Evolutionary conservation across 2,329 filamentous ascomycete species (phyloP).

Genomic region (Apiospora sp.): DNA sequence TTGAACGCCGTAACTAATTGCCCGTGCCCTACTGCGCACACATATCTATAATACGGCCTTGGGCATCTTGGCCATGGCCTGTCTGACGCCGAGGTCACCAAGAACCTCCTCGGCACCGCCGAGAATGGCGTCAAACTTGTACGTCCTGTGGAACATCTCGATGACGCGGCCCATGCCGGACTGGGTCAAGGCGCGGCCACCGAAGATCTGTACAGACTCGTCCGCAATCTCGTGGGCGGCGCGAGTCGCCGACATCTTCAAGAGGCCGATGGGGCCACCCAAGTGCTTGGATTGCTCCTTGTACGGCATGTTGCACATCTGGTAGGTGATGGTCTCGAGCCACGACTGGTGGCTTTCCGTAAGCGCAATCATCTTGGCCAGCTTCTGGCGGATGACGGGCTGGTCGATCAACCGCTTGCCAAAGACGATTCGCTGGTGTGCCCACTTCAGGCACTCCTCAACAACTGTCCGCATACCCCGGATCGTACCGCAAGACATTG

Average conservation of each 20-base stretch:
- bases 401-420: slow-evolving; percentile 84
- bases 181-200: slow-evolving; percentile 81
- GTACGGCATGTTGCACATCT: slow-evolving; percentile 89
- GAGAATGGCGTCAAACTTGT: slow-evolving; percentile 82
- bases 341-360: slow-evolving; percentile 85
- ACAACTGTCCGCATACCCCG: slow-evolving; percentile 43
- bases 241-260: slow-evolving; percentile 81
- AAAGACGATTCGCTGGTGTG: slow-evolving; percentile 86
- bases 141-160: slow-evolving; percentile 84
- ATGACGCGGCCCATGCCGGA: slow-evolving; percentile 83
- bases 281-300: slow-evolving; percentile 76
- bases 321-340: slow-evolving; percentile 85
- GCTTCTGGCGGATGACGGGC: slow-evolving; percentile 83
- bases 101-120: slow-evolving; percentile 87
- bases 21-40: not conserved
- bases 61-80: slow-evolving; percentile 85
- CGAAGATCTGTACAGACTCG: slow-evolving; percentile 86
- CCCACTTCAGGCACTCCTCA: slow-evolving; percentile 89
- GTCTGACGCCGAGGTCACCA: slow-evolving; percentile 80
- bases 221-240: slow-evolving; percentile 85
- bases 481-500: slow-evolving; percentile 66
- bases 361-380: slow-evolving; percentile 87
- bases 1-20: not conserved
- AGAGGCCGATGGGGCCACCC: slow-evolving; percentile 80
- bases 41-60: slow-evolving; percentile 55